These are phyloP conservation scores for Borealophlyctis nickersoniae DNA, from an alignment of 192 early-diverging fungal genomes.

Conservation along the genomic window DNA sequence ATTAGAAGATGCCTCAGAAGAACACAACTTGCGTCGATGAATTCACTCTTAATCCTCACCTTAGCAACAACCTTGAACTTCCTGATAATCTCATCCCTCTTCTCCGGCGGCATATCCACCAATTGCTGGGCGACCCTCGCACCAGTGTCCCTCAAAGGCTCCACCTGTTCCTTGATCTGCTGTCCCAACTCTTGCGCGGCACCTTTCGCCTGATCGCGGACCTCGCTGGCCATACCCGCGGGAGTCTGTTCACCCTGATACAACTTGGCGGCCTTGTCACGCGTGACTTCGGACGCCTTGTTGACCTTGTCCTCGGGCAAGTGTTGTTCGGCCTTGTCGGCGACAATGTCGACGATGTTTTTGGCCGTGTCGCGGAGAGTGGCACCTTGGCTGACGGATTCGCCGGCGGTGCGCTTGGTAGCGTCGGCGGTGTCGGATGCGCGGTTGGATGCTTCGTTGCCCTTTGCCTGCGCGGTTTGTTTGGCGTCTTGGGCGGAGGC, in stretches of 20 bases:
- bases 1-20: slow-evolving; percentile 7
- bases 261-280: slow-evolving; percentile 20
- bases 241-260: slow-evolving; percentile 21
- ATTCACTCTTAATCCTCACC: too few species aligned
- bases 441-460: too few species aligned
- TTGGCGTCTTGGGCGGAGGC: neutral
- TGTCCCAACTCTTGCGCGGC: slow-evolving; percentile 5
- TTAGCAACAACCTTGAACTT: slow-evolving; percentile 37
- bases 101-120: slow-evolving; percentile 28
- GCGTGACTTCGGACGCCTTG: slow-evolving; percentile 24
- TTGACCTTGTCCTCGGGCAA: slow-evolving; percentile 27
- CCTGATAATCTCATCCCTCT: slow-evolving; percentile 29
- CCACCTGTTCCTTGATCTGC: slow-evolving; percentile 28
- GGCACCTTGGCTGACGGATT: slow-evolving; percentile 20
- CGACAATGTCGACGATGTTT: slow-evolving; percentile 26
- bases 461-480: slow-evolving; percentile 17
- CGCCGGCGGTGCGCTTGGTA: slow-evolving; percentile 22
- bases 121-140: slow-evolving; percentile 17
- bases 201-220: neutral
- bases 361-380: slow-evolving; percentile 25
- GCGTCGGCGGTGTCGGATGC: too few species aligned
- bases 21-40: too few species aligned
- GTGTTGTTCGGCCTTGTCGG: slow-evolving; percentile 21
- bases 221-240: neutral
- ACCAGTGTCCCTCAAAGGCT: slow-evolving; percentile 23